Percentiles rank a stretch among this genome's conserved stretches.
Conservation (phyloP, 805 yeast genomes). For the Candida manassasensis region DNA sequence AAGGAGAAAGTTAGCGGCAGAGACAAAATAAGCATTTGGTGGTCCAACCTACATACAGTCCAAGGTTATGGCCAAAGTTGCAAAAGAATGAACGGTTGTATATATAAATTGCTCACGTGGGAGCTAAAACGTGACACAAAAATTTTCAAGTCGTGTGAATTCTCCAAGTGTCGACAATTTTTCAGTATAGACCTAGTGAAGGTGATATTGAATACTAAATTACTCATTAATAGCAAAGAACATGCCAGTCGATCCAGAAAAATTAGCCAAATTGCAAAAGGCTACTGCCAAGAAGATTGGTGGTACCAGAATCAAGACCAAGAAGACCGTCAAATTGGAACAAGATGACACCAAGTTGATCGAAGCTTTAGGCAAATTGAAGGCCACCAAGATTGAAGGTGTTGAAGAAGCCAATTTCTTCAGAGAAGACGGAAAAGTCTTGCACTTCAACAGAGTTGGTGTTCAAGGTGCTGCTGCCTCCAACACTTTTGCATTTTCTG, state of each 20-base stretch:
- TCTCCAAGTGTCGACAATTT: constrained; percentile 13
- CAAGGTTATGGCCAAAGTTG: too few species aligned
- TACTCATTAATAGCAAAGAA: constrained; percentile 8
- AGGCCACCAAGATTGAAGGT: constrained; percentile 82
- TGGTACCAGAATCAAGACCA: constrained; percentile 88
- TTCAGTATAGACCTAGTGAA: constrained; percentile 4
- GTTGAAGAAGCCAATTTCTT: constrained; percentile 97
- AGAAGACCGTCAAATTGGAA: constrained; percentile 66
- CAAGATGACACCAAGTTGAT: constrained; percentile 90
- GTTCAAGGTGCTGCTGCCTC: constrained; percentile 87
- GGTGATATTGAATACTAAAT: background rate
- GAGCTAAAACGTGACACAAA: background rate
- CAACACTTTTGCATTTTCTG: constrained; percentile 93
- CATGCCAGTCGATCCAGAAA: constrained; percentile 92
- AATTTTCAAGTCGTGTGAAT: constrained; percentile 3
- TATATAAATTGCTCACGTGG: too few species aligned
- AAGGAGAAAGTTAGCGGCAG: too few species aligned
- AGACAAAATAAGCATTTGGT: too few species aligned
- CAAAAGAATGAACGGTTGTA: too few species aligned
- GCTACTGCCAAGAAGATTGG: constrained; percentile 73
- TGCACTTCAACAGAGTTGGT: constrained; percentile 95
- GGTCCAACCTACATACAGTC: too few species aligned
- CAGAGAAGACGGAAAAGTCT: constrained; percentile 92
- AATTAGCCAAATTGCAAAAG: constrained; percentile 87
- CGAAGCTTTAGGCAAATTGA: constrained; percentile 81